Base-by-base conservation (phyloP, 2,329 filamentous ascomycete genomes). In the Orbilia javanica region DNA sequence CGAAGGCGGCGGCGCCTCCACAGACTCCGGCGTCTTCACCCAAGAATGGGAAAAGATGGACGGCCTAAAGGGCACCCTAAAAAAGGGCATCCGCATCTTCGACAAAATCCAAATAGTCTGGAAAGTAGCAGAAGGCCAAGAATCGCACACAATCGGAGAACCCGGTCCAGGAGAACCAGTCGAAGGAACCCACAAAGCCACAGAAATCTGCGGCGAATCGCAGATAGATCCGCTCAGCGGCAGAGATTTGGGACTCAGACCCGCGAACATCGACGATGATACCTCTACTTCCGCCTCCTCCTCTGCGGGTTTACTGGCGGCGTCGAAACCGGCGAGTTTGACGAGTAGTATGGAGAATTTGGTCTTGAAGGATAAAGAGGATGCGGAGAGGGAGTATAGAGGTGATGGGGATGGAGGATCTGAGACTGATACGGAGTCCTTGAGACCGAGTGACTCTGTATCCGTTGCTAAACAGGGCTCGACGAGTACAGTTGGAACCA, bases 91-190 rank as follows among this genome's bases (percentile, higher is more conserved):
- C 0, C 88, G 91, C 50, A 93, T 93, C 0, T 89, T 97, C 7
- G 95, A 99, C 82, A 89, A 89, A 46, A 86, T 98, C 25, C 90
- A 93, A 10, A 92, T 98, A 0, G 91, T 97, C 0, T 99, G 96
- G 96, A 79, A 76, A 42, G 71, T 66, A n/a, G 68, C 80, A n/a
- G 70, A 72, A 29, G 81, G 53, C 22, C 66, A 62, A 11, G 66
- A 71, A 53, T 60, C 73, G 1, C 50, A 60, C 20, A 77, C 73
- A 4, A 77, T 77, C 67, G 65, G 65, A 34, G 73, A 77, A 66
- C 73, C 73, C 18, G 50, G n/a, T 5, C 66, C 66, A 0, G 60
- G 70, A 18, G 73, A 77, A 25, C 73, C 73, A 0, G 73, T 77
- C 1, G 22, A 62, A 39, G 73, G 73, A 29, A 77, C 73, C 3